Evolutionary conservation across 805 yeast genomes (phyloP).

Genomic region (Ogataea saltuana): DNA sequence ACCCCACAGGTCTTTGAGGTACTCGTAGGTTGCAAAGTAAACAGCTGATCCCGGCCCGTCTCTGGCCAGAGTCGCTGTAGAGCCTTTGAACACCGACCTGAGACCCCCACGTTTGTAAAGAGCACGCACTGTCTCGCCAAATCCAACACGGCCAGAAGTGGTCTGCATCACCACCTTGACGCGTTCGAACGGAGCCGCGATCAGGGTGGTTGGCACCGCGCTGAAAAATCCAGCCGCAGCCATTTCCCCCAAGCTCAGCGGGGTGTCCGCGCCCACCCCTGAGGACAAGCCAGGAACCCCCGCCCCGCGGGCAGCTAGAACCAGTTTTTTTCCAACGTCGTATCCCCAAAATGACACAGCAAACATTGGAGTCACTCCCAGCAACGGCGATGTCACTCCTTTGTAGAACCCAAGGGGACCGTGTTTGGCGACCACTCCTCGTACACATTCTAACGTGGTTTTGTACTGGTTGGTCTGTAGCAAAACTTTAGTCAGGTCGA

Average conservation of each 20-base stretch:
- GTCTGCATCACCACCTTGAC: slow-evolving; percentile 90
- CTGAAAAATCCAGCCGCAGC: slow-evolving; percentile 92
- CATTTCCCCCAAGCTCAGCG: slow-evolving; percentile 64
- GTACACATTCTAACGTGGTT: slow-evolving; percentile 67
- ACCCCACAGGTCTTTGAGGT: slow-evolving; percentile 63
- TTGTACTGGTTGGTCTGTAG: slow-evolving; percentile 77
- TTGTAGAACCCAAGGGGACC: slow-evolving; percentile 83
- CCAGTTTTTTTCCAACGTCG: slow-evolving; percentile 84
- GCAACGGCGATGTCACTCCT: slow-evolving; percentile 90
- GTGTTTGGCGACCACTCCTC: slow-evolving; percentile 65
- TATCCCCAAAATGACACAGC: slow-evolving; percentile 99
- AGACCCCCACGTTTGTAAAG: slow-evolving; percentile 81
- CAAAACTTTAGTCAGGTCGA: slow-evolving; percentile 89
- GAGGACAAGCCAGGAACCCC: slow-evolving; percentile 8
- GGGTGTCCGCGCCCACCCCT: slow-evolving; percentile 34
- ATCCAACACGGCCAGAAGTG: slow-evolving; percentile 45
- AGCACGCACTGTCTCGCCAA: slow-evolving; percentile 61
- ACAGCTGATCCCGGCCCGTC: slow-evolving; percentile 98
- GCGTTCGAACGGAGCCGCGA: slow-evolving; percentile 98
- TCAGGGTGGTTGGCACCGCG: slow-evolving; percentile 91
- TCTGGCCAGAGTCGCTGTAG: slow-evolving; percentile 88
- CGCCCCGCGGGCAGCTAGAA: slow-evolving; percentile 43
- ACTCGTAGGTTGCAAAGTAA: slow-evolving; percentile 93
- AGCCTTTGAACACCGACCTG: slow-evolving; percentile 84
- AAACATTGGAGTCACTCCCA: slow-evolving; percentile 99